A percentile compares a stretch with the other conserved stretches of the same genome.
Evolutionary conservation across 148 eudicot genomes (phyloP).

Genomic region (Oxyria digyna): DNA sequence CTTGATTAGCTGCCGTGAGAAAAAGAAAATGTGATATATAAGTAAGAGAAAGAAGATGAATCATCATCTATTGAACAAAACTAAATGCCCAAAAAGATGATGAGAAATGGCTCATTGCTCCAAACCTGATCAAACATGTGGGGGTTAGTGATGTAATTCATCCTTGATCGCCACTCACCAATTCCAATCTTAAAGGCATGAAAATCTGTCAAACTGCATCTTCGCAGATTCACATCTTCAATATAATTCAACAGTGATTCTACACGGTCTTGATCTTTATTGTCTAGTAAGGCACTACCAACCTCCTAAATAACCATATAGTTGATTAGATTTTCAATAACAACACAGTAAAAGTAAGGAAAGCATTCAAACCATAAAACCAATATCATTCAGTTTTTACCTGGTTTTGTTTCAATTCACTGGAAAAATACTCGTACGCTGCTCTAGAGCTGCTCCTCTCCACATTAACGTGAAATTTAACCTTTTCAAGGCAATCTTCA

Average conservation of each 20-base stretch:
- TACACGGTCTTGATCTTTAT: slow-evolving; percentile 35
- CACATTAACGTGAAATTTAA: slow-evolving; percentile 42
- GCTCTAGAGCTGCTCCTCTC: slow-evolving; percentile 72
- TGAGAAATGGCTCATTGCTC: not conserved
- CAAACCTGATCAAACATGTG: slow-evolving; percentile 69
- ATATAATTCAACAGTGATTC: slow-evolving; percentile 52
- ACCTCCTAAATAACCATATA: slow-evolving; percentile 26
- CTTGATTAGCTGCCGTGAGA: no score
- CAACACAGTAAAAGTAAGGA: not conserved
- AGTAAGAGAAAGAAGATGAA: not conserved
- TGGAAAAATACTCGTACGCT: slow-evolving; percentile 55
- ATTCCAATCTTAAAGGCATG: slow-evolving; percentile 62
- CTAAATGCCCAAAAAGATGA: not conserved
- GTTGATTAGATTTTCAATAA: not conserved
- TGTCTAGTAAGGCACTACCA: slow-evolving; percentile 25
- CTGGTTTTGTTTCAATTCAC: slow-evolving; percentile 20
- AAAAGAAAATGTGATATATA: no score
- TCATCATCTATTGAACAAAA: not conserved
- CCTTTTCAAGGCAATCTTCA: slow-evolving; percentile 24
- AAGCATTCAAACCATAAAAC: slow-evolving; percentile 4
- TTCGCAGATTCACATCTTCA: slow-evolving; percentile 70
- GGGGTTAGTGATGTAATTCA: slow-evolving; percentile 68
- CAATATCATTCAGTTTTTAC: slow-evolving; percentile 13
- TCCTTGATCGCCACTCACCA: slow-evolving; percentile 50
- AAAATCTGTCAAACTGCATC: slow-evolving; percentile 50